Base-by-base conservation (phyloP, 2,329 filamentous ascomycete genomes). In the Cercospora sp. region DNA sequence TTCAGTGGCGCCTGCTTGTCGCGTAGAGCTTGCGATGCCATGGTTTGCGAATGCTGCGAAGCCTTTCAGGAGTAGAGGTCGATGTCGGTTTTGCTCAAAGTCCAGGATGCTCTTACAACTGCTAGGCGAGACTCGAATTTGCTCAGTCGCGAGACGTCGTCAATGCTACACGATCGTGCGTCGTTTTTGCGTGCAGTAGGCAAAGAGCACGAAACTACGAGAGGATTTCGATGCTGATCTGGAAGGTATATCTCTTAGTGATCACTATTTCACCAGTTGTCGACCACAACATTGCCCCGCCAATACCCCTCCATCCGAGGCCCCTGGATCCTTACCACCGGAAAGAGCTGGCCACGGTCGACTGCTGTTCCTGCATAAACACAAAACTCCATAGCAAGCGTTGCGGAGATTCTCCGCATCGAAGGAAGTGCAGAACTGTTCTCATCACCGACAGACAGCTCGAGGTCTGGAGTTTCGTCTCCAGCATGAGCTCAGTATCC, bases 1-100 rank as follows among this genome's bases (percentile, higher is more conserved):
- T 85, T 85, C 63, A 84, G 79, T 12, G 83, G 83, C 10, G 81
- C 82, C 77, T 84, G 83, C 67, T 80, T 82, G 60, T 78, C 78
- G 72, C 83, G 81, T 61, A 85, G 81, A 39, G 79, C 70, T 55
- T 73, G 71, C 9, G 73, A 67, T 33, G 72, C 64, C 72, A 72
- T 73, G 60, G 30, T 69, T 51, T 23, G 45, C 12, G 45, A 51
- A 26, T 26, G 45, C 20, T 1, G 5, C 36, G 10, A 51, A 51
- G 45, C 20, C 23, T 42, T 51, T 20, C 45, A 23, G 20, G 45
- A 51, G 45, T 23, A 51, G 45, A 26, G 20, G 20, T 51, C 45
- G 12, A 26, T 23, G 18, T 42, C 36, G 36, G 36, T 42, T n/a
- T 16, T n/a, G 36, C n/a, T 16, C 36, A 42, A 42, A n/a, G 6